Evolutionary conservation across 306 rosid species (phyloP).

Genomic region (Sphenostylis stenocarpa): DNA sequence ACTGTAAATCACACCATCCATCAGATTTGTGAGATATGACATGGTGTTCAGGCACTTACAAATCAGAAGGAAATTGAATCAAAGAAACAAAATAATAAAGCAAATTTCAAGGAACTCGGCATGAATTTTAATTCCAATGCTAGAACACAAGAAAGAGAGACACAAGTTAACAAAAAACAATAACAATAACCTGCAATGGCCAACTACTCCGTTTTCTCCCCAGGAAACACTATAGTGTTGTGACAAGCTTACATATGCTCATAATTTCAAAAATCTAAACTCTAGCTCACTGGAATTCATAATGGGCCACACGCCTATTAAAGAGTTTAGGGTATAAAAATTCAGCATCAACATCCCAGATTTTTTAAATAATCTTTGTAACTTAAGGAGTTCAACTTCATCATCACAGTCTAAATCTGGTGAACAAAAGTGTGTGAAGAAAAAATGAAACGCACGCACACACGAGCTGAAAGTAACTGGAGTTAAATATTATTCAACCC

Average conservation of each 20-base stretch:
- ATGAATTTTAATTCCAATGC: background rate
- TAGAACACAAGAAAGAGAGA: background rate
- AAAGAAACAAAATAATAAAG: constrained; percentile 11
- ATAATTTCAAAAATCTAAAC: constrained; percentile 9
- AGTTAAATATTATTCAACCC: constrained; percentile 15
- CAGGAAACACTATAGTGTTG: background rate
- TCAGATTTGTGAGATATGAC: background rate
- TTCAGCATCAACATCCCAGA: background rate
- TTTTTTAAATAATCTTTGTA: background rate
- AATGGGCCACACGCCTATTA: background rate
- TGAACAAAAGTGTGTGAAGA: background rate
- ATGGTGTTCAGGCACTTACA: background rate
- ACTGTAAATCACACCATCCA: constrained; percentile 46
- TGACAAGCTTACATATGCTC: background rate
- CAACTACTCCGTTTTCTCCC: background rate
- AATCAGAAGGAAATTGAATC: constrained; percentile 1
- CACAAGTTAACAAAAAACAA: background rate
- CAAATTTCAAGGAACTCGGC: constrained; percentile 10
- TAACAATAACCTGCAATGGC: constrained; percentile 6
- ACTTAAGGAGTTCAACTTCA: constrained; percentile 3
- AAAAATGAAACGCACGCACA: background rate
- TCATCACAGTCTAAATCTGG: background rate
- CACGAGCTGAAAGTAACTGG: background rate
- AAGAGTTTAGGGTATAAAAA: background rate
- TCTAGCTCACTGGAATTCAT: background rate